These are phyloP conservation scores for Fistulinella prunicolor DNA, from an alignment of 768 basidiomycete species.

Conservation along the genomic window DNA sequence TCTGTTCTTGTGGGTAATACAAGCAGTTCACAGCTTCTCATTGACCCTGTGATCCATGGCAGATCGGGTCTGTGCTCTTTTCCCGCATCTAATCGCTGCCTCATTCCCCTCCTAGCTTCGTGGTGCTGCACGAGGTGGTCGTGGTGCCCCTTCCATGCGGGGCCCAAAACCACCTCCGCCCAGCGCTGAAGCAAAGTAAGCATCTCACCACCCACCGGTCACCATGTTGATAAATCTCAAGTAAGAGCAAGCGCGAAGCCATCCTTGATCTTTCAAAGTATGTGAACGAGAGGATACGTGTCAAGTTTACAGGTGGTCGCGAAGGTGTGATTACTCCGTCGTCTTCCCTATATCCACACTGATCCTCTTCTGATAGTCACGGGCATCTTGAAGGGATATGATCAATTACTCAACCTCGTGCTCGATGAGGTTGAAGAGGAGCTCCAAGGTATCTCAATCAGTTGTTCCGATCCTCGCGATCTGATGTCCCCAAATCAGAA, in stretches of 20 bases:
- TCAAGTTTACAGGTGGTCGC: slow-evolving; percentile 97
- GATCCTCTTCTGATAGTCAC: slow-evolving; percentile 53
- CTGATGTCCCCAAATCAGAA: slow-evolving; percentile 38
- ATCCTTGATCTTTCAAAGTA: slow-evolving; percentile 96
- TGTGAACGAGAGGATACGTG: slow-evolving; percentile 85
- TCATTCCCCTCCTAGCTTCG: slow-evolving; percentile 51
- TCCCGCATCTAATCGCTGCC: slow-evolving; percentile 1
- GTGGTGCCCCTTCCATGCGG: slow-evolving; percentile 36
- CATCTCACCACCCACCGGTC: not conserved
- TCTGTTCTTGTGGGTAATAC: slow-evolving; percentile 15
- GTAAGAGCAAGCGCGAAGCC: slow-evolving; percentile 71
- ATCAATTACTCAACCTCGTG: slow-evolving; percentile 95
- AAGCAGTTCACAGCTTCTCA: slow-evolving; percentile 7
- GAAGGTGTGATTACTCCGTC: slow-evolving; percentile 60
- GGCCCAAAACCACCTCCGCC: slow-evolving; percentile 17
- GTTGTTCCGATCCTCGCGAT: slow-evolving; percentile 12
- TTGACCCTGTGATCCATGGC: too few species aligned
- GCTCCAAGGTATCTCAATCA: slow-evolving; percentile 51
- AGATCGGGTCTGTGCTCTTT: slow-evolving; percentile 28
- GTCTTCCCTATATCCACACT: not conserved
- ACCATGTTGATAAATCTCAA: slow-evolving; percentile 31
- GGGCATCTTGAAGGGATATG: slow-evolving; percentile 92
- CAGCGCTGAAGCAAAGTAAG: slow-evolving; percentile 29
- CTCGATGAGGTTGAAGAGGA: slow-evolving; percentile 94
- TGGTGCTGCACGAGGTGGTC: slow-evolving; percentile 48